phyloP scores from a whole-genome alignment of 1,284 basidiomycete genomes.

The Irpex sp. region DNA sequence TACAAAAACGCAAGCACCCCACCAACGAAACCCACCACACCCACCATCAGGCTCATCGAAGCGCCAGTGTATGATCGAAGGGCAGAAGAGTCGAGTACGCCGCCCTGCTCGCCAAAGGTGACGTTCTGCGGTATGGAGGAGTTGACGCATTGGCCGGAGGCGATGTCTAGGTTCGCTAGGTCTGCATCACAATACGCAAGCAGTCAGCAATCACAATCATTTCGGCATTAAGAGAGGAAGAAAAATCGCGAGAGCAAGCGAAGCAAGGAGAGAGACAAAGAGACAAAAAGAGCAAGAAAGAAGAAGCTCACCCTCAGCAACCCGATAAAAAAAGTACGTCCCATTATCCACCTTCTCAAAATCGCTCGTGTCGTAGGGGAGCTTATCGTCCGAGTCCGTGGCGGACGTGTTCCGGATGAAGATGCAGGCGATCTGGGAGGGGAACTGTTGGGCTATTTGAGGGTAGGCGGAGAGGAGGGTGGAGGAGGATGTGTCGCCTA shows the following conservation, averaged over 20 bases:
- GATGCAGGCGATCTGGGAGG: conserved; percentile 29
- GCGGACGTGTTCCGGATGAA: conserved; percentile 29
- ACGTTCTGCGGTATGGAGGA: conserved; percentile 24
- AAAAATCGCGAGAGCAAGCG: background rate
- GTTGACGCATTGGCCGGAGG: conserved; percentile 23
- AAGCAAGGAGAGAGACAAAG: background rate
- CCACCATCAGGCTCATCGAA: too few species aligned
- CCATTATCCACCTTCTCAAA: conserved; percentile 26
- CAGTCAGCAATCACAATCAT: background rate
- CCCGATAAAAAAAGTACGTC: conserved; percentile 29
- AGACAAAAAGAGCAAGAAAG: too few species aligned
- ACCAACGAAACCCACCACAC: too few species aligned
- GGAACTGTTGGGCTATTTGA: conserved; percentile 25
- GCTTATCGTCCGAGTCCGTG: conserved; percentile 29
- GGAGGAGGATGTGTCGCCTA: conserved; percentile 29
- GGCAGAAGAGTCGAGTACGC: conserved; percentile 14
- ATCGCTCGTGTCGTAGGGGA: conserved; percentile 27
- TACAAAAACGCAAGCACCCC: too few species aligned
- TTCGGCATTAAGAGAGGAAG: background rate
- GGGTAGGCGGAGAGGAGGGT: conserved; percentile 30
- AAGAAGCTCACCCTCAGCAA: conserved; percentile 21
- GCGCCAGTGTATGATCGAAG: background rate
- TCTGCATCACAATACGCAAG: conserved; percentile 6
- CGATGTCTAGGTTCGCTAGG: conserved; percentile 21
- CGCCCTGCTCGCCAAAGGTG: conserved; percentile 26